These are phyloP conservation scores for Coffea eugenioides DNA, from an alignment of 257 asterid genomes.

Conservation along the genomic window DNA sequence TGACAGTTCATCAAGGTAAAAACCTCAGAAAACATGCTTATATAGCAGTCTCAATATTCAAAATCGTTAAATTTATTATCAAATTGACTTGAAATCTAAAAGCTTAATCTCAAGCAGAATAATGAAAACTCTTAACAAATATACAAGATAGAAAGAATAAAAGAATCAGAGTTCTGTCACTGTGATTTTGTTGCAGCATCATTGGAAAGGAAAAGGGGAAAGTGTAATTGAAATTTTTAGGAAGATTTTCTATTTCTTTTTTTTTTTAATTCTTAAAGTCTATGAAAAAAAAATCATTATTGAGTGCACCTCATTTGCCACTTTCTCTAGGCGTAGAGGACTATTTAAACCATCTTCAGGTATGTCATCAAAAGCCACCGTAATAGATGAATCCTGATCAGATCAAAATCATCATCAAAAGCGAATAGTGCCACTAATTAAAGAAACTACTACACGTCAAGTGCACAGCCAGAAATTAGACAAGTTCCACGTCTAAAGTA, in stretches of 20 bases:
- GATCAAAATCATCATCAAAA: constrained; percentile 18
- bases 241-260: background rate
- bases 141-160: background rate
- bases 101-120: background rate
- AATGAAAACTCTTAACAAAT: background rate
- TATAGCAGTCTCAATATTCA: background rate
- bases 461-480: background rate
- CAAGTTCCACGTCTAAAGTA: constrained; percentile 18
- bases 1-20: background rate
- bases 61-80: background rate
- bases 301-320: constrained; percentile 85
- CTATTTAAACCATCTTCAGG: constrained; percentile 92
- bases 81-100: background rate
- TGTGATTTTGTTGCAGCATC: background rate
- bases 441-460: background rate
- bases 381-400: constrained; percentile 86
- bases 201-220: background rate
- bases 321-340: constrained; percentile 86
- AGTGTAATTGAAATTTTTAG: background rate
- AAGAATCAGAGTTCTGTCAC: background rate
- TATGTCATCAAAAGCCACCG: constrained; percentile 89
- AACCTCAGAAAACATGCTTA: background rate
- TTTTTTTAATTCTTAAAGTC: background rate
- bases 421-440: background rate
- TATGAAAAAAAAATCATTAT: background rate